phyloP scores from a whole-genome alignment of 2,329 filamentous ascomycete species.

The Phoma sp. region DNA sequence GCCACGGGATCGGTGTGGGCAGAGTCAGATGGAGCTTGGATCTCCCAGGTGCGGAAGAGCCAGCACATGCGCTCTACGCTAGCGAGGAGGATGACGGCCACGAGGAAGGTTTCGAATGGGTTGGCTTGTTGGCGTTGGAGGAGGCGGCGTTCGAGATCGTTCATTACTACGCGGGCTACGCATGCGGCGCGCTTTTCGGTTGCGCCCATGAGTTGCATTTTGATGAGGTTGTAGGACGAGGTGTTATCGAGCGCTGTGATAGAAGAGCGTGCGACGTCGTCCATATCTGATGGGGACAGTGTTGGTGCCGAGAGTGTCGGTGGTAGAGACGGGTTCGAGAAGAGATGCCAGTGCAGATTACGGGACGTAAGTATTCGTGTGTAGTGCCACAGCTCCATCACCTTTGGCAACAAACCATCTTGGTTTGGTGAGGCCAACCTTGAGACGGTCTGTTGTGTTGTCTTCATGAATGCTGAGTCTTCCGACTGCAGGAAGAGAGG shows the following conservation, averaged over 20 bases:
- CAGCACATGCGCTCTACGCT: constrained; percentile 68
- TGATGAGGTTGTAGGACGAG: constrained; percentile 59
- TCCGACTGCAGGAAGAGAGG: constrained; percentile 58
- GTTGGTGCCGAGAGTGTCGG: constrained; percentile 42
- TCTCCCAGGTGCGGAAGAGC: constrained; percentile 63
- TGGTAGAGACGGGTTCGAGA: constrained; percentile 53
- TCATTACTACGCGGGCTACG: constrained; percentile 63
- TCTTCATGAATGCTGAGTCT: constrained; percentile 59
- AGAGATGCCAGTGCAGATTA: constrained; percentile 58
- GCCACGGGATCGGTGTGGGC: background rate
- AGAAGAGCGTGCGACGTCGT: constrained; percentile 35
- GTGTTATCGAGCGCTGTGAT: constrained; percentile 44
- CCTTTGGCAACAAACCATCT: constrained; percentile 58
- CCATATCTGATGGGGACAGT: constrained; percentile 41
- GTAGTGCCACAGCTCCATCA: constrained; percentile 64
- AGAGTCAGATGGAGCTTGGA: constrained; percentile 6
- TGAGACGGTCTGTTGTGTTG: constrained; percentile 53
- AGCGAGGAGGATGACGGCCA: constrained; percentile 64
- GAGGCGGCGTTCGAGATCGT: constrained; percentile 66
- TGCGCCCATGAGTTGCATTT: constrained; percentile 62
- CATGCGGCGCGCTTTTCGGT: constrained; percentile 62
- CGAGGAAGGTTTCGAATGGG: constrained; percentile 67
- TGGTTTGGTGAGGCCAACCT: constrained; percentile 41
- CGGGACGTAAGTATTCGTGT: constrained; percentile 62
- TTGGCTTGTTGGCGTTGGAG: constrained; percentile 65